Conservation (phyloP, 352 stramenopile genomes). For the Hyaloperonospora brassicae region DNA sequence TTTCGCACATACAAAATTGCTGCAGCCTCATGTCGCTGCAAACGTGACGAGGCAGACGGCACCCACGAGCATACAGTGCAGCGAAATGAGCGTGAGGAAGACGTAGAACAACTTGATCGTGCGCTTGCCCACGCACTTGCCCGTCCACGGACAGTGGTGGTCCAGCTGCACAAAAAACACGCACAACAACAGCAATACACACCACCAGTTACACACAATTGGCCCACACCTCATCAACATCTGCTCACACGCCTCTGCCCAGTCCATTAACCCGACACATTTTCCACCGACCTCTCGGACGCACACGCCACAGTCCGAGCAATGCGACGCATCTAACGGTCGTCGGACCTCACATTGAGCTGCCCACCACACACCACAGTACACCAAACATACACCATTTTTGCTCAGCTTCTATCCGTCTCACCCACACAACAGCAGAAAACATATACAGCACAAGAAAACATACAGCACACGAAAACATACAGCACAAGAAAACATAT, state of each 20-base stretch:
- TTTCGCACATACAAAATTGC: too few species aligned
- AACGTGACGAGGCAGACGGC: conserved; percentile 36
- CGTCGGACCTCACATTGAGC: conserved; percentile 70
- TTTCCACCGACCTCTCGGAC: conserved; percentile 37
- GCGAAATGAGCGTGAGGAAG: conserved; percentile 58
- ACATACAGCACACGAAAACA: too few species aligned
- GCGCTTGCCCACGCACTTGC: conserved; percentile 83
- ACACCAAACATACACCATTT: conserved; percentile 1
- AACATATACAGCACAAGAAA: not conserved
- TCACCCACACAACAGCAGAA: not conserved
- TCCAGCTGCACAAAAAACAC: conserved; percentile 50
- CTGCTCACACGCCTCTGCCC: too few species aligned
- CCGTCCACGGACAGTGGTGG: conserved; percentile 89
- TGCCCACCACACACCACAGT: conserved; percentile 19
- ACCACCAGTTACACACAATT: not conserved
- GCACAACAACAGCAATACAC: not conserved
- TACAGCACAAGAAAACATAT: too few species aligned
- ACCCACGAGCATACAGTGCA: conserved; percentile 55
- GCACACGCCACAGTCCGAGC: conserved; percentile 71
- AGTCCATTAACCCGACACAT: too few species aligned
- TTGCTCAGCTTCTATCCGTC: not conserved
- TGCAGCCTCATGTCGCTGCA: conserved; percentile 10
- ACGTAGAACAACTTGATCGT: conserved; percentile 80
- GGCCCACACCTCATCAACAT: not conserved
- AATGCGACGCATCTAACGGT: conserved; percentile 65